Evolutionary conservation across 352 stramenopile species (phyloP).

Genomic region (Globisporangium alternatum): DNA sequence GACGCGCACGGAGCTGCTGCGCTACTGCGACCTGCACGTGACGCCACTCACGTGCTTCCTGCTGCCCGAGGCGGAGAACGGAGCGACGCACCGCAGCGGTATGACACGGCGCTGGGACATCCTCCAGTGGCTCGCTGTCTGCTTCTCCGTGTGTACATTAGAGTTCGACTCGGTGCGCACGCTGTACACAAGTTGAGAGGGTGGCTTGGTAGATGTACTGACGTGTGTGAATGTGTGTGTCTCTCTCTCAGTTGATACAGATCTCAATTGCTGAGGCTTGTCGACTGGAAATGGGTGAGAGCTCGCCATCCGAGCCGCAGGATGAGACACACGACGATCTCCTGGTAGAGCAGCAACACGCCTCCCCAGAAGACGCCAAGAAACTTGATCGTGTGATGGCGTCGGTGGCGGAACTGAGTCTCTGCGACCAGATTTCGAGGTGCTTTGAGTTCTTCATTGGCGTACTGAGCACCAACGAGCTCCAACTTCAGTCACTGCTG

Average conservation of each 20-base stretch:
- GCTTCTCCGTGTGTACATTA: constrained; percentile 64
- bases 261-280: constrained; percentile 25
- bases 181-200: background rate
- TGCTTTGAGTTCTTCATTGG: constrained; percentile 50
- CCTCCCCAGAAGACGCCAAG: background rate
- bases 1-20: constrained; percentile 46
- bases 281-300: background rate
- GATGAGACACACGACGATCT: background rate
- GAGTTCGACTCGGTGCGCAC: constrained; percentile 24
- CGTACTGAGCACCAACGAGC: constrained; percentile 24
- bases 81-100: constrained; percentile 35
- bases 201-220: background rate
- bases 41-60: constrained; percentile 34
- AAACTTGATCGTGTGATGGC: too few species aligned
- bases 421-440: constrained; percentile 32
- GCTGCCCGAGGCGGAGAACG: constrained; percentile 24
- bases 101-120: constrained; percentile 52
- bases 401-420: background rate
- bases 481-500: constrained; percentile 22
- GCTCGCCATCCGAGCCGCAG: background rate
- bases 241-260: constrained; percentile 21
- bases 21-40: constrained; percentile 47
- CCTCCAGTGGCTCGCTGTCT: constrained; percentile 43
- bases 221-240: too few species aligned
- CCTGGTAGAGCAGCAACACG: background rate